These are phyloP conservation scores for Coemansia biformis DNA, from an alignment of 192 early-diverging fungal species.

Conservation along the genomic window DNA sequence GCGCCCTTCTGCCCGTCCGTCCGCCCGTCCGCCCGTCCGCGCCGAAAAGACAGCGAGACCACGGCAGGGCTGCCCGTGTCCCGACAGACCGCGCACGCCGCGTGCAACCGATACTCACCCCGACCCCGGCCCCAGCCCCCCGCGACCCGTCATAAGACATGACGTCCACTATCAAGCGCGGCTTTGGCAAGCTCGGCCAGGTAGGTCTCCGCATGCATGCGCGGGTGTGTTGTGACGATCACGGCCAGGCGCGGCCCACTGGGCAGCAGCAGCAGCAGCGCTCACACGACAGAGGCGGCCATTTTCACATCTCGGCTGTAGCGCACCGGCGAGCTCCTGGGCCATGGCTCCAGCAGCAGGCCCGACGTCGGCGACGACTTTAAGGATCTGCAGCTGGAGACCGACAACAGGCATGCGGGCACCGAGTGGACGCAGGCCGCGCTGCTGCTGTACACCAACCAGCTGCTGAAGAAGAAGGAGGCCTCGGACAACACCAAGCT, in stretches of 20 bases:
- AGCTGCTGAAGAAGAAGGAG: constrained; percentile 62
- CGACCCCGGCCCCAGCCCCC: too few relatives aligned
- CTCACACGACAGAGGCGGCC: not conserved
- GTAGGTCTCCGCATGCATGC: constrained; percentile 22
- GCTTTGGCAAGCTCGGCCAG: constrained; percentile 64
- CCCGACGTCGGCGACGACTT: constrained; percentile 81
- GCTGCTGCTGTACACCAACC: constrained; percentile 46
- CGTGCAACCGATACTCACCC: too few relatives aligned
- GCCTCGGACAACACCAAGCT: constrained; percentile 58
- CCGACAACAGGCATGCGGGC: constrained; percentile 58
- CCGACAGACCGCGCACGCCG: too few relatives aligned
- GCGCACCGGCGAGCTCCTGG: constrained; percentile 77
- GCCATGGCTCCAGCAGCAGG: constrained; percentile 52
- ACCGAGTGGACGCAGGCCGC: constrained; percentile 61
- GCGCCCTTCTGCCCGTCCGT: too few relatives aligned
- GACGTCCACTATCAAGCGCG: constrained; percentile 49
- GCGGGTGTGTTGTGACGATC: too few relatives aligned
- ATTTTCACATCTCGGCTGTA: not conserved
- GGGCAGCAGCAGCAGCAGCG: not conserved
- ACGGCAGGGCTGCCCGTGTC: too few relatives aligned
- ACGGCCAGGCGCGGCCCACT: too few relatives aligned
- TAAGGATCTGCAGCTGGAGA: constrained; percentile 68
- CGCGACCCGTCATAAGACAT: not conserved
- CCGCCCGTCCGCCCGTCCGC: too few relatives aligned
- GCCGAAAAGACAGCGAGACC: too few relatives aligned